phyloP scores from a whole-genome alignment of 176 grass and related monocot species.

The Coix lacrymajobi region DNA sequence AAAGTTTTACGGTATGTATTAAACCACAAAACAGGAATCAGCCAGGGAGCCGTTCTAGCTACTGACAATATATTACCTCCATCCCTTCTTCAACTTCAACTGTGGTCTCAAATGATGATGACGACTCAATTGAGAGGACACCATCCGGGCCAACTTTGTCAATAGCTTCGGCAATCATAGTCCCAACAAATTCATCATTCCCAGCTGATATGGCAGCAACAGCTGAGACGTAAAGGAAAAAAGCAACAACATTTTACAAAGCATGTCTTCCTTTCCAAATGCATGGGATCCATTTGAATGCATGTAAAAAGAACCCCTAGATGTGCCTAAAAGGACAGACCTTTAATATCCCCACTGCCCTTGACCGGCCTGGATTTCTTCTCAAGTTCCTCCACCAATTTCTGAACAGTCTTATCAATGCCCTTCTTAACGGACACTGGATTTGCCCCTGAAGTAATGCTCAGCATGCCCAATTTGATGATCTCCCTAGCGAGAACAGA shows the following conservation, averaged over 20 bases:
- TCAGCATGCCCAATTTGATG: slow-evolving; percentile 72
- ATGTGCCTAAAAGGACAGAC: slow-evolving; percentile 13
- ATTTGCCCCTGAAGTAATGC: slow-evolving; percentile 86
- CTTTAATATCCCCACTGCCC: slow-evolving; percentile 78
- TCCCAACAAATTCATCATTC: slow-evolving; percentile 81
- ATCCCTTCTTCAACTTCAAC: slow-evolving; percentile 98
- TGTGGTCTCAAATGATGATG: slow-evolving; percentile 88
- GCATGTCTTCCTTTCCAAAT: not conserved
- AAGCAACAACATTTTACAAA: not conserved
- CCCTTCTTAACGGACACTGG: slow-evolving; percentile 91
- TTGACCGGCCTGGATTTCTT: slow-evolving; percentile 78
- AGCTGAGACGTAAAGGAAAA: slow-evolving; percentile 52
- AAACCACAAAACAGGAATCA: slow-evolving; percentile 3
- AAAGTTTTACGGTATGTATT: not conserved
- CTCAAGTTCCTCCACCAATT: slow-evolving; percentile 70
- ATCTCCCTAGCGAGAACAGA: slow-evolving; percentile 90
- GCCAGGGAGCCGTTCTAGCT: not conserved
- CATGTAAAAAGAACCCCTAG: not conserved
- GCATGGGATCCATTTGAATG: not conserved
- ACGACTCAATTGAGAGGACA: slow-evolving; percentile 88
- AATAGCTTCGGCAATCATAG: slow-evolving; percentile 90
- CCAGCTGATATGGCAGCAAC: slow-evolving; percentile 81
- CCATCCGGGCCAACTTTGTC: slow-evolving; percentile 91
- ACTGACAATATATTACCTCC: slow-evolving; percentile 42
- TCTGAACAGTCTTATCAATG: slow-evolving; percentile 83